These are phyloP conservation scores for Scenedesmus sp. DNA, from an alignment of 163 green algal species.

Conservation along the genomic window DNA sequence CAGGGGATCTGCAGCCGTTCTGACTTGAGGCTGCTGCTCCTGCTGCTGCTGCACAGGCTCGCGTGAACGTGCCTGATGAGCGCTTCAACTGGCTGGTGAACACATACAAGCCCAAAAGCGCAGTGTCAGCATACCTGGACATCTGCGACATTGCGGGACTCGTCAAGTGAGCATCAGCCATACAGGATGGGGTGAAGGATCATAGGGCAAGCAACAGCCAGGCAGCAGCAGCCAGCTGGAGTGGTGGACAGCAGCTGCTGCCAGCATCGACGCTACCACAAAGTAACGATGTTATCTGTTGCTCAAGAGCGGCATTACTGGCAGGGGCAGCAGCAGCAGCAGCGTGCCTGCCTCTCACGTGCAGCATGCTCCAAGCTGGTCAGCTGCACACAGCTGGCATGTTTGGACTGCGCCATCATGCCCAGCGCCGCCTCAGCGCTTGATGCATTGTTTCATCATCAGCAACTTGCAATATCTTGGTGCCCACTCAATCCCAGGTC, in stretches of 20 bases:
- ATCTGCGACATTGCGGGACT: conserved; percentile 98
- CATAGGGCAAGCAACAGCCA: not conserved
- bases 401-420: no score
- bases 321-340: not conserved
- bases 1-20: not conserved
- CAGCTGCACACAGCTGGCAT: no score
- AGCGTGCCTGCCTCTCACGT: not conserved
- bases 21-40: not conserved
- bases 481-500: no score
- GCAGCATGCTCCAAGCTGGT: no score
- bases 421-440: no score
- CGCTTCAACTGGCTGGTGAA: conserved; percentile 94
- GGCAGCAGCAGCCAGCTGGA: not conserved
- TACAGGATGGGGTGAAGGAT: not conserved
- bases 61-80: conserved; percentile 90
- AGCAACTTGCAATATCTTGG: no score
- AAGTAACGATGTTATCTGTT: not conserved
- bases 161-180: conserved; percentile 79
- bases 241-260: not conserved
- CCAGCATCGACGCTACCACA: not conserved
- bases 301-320: not conserved
- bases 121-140: conserved; percentile 94
- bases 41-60: conserved; percentile 8
- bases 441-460: no score
- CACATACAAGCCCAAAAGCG: conserved; percentile 73